Conservation (phyloP, 208 protist genomes). For the Strigomonas culicis region DNA sequence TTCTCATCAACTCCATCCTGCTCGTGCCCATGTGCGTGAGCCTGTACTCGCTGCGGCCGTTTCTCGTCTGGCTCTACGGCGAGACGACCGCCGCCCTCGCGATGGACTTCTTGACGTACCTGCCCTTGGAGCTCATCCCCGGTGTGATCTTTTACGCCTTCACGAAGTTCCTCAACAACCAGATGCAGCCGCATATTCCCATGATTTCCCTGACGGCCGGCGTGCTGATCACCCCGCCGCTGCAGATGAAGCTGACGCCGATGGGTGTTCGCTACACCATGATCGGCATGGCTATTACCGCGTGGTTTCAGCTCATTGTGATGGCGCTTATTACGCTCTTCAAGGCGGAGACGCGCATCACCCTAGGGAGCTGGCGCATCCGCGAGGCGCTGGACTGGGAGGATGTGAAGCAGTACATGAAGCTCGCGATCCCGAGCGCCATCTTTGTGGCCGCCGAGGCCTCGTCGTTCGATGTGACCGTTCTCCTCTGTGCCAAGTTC, state of each 20-base stretch:
- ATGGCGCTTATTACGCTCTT: conserved; percentile 57
- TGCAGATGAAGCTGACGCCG: conserved; percentile 69
- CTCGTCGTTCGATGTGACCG: conserved; percentile 78
- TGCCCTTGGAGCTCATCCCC: conserved; percentile 59
- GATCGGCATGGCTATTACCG: conserved; percentile 74
- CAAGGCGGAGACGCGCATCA: conserved; percentile 64
- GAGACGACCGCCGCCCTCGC: conserved; percentile 37
- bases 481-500: conserved; percentile 65
- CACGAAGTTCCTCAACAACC: conserved; percentile 84
- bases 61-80: conserved; percentile 62
- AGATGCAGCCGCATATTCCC: conserved; percentile 77
- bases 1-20: conserved; percentile 68
- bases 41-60: conserved; percentile 41
- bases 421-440: conserved; percentile 73
- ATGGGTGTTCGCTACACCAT: conserved; percentile 81
- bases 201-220: conserved; percentile 78
- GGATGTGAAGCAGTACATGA: conserved; percentile 77
- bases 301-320: conserved; percentile 68
- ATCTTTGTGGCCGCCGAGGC: conserved; percentile 86
- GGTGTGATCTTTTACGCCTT: conserved; percentile 70
- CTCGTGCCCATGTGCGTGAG: conserved; percentile 46
- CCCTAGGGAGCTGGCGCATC: conserved; percentile 56
- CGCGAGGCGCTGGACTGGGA: conserved; percentile 53
- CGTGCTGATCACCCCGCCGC: conserved; percentile 52
- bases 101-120: conserved; percentile 62